Base-by-base conservation (phyloP, 1,284 basidiomycete species). In the Peniophora sp. region DNA sequence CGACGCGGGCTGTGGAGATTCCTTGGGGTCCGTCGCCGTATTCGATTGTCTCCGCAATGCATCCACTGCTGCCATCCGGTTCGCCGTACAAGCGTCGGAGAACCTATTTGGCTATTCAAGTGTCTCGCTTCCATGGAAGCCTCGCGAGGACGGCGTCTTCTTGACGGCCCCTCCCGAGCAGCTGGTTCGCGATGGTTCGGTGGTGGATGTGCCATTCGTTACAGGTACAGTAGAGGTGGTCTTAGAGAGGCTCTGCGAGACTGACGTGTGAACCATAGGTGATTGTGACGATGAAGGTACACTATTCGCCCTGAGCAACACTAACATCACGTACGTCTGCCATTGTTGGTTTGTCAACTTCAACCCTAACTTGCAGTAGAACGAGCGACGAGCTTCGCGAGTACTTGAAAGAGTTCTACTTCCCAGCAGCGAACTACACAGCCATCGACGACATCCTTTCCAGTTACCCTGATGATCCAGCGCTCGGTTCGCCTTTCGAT, bases 241-340 rank as follows among this genome's bases (percentile, higher is more conserved):
- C 23, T 23, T n/a, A 45, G 14, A 45, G 12, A 32, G 27, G 8
- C n/a, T n/a, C n/a, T n/a, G n/a, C 37, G n/a, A 41, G 37, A n/a
- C 35, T 15, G 39, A 22, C 15, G 18, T 3, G 5, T 51, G 2
- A n/a, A 6, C 18, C 17, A 35, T 18, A 54, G 52, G 54, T 24
- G 68, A 75, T 51, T 73, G 70, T 50, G 75, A 78, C 48, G 78
- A 79, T 51, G 77, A 79, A 60, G 78, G 77, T 15, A 78, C 78
- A 0, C 34, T 74, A 0, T 79, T 79, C 56, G 66, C 74, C 0
- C 54, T 79, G 8, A 63, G 73, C 1, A 69, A 57, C 12, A 48
- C 68, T 34, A 74, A 76, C 48, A 55, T 76, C 56, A 74, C 72
- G 68, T 71, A 58, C 49, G 66, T 27, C 35, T 44, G 23, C 35